Evolutionary conservation across 805 yeast species (phyloP), one percentile per base, ranked within the genome.

Genomic region (Candida ponderosae): DNA sequence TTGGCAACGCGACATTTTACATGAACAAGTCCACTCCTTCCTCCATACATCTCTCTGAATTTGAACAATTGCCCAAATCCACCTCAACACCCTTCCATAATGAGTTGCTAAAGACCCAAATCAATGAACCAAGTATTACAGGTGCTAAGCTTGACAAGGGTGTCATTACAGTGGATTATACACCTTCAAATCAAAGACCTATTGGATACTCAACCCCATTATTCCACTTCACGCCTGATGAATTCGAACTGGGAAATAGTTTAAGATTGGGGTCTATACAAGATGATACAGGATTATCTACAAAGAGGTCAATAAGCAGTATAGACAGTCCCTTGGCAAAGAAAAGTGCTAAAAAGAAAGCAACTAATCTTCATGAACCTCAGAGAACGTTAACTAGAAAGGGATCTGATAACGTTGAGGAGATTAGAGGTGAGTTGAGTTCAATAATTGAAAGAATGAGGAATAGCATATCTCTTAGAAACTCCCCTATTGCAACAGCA

Each of bases 381-480:
- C 7, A 16, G 23, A 20, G 43, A 48, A 18, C 50, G 68, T 30
- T 72, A 67, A 40, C 37, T 46, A 27, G 37, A 48, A n/a, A n/a
- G n/a, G n/a, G n/a, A n/a, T n/a, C n/a, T n/a, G n/a, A 24, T 11
- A 7, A 24, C 15, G 18, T 66, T 17, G 76, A 70, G 40, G 50
- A 47, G 5, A 48, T 55, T 27, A 60, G 61, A 45, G 54, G 34
- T 1, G 50, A 57, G 28, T 63, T 68, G 19, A 76, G 72, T 8
- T 54, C 51, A 6, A 38, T 48, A 11, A 70, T 65, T 43, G 61
- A 66, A 30, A 50, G 29, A 5, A 24, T 48, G 41, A 42, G 40
- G 18, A 31, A 31, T 16, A 40, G 34, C 13, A 18, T 38, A 4
- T 29, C 35, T 30, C 31, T 44, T 3, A 18, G 26, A 9, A 15